Evolutionary conservation across 495 filamentous ascomycete species (phyloP).

Genomic region (Thozetella sp.): DNA sequence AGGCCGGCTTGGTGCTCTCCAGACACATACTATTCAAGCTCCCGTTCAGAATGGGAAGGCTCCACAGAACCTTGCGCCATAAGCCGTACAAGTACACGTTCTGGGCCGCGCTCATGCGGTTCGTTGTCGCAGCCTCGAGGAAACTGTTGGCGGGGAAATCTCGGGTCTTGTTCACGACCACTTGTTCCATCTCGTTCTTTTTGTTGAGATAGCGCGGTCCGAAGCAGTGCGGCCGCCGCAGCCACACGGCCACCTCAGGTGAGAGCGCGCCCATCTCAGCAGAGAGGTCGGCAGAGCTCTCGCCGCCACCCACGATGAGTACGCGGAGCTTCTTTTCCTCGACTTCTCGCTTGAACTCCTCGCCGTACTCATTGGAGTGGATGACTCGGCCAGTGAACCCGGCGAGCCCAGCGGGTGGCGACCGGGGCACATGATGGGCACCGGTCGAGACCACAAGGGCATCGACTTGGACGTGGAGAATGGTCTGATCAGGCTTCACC

Average conservation of each 20-base stretch:
- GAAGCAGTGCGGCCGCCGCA: slow-evolving; percentile 1
- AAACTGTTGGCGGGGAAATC: slow-evolving; percentile 7
- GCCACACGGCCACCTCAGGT: slow-evolving; percentile 8
- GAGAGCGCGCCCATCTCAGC: slow-evolving; percentile 8
- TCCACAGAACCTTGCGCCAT: slow-evolving; percentile 8
- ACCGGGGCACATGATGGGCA: slow-evolving; percentile 4
- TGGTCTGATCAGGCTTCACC: not conserved
- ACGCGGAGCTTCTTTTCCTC: slow-evolving; percentile 8
- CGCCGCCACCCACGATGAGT: slow-evolving; percentile 8
- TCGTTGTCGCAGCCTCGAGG: slow-evolving; percentile 10
- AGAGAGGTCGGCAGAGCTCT: slow-evolving; percentile 6
- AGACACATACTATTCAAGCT: slow-evolving; percentile 2
- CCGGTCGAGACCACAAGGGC: slow-evolving; percentile 8
- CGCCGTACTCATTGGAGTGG: slow-evolving; percentile 7
- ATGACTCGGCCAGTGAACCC: not conserved
- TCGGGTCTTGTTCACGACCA: slow-evolving; percentile 6
- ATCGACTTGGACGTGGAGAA: not conserved
- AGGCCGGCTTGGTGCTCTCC: not conserved
- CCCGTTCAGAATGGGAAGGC: slow-evolving; percentile 3
- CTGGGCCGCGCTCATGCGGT: slow-evolving; percentile 9
- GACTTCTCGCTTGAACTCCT: slow-evolving; percentile 5
- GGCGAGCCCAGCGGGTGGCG: not conserved
- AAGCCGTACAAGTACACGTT: slow-evolving; percentile 13
- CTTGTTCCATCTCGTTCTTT: slow-evolving; percentile 5
- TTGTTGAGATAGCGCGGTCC: slow-evolving; percentile 8